phyloP scores from a whole-genome alignment of 306 rosid genomes.

The Rosa persica region DNA sequence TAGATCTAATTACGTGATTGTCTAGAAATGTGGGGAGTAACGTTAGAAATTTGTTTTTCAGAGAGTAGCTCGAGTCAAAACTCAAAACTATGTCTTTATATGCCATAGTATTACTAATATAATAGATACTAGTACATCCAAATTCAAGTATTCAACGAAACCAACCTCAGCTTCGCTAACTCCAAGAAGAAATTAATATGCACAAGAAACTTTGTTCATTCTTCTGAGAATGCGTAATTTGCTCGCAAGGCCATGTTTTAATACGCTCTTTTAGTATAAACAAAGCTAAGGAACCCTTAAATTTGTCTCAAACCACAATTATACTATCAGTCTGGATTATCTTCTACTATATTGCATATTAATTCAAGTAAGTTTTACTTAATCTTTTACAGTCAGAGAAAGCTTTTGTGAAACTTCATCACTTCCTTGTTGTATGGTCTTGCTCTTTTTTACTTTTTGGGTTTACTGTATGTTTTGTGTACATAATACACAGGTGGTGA shows the following conservation, averaged over 20 bases:
- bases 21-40: not conserved
- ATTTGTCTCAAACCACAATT: conserved; percentile 5
- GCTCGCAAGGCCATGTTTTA: conserved; percentile 45
- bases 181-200: conserved; percentile 16
- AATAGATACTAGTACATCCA: not conserved
- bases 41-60: not conserved
- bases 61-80: not conserved
- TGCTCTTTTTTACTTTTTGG: not conserved
- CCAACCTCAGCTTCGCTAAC: conserved; percentile 2
- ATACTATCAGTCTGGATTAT: not conserved
- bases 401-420: not conserved
- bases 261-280: conserved; percentile 28
- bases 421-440: not conserved
- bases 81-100: not conserved
- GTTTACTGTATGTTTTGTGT: not conserved
- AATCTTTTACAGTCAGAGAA: not conserved
- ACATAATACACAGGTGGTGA: conserved; percentile 52
- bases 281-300: conserved; percentile 19
- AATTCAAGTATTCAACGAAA: conserved; percentile 7
- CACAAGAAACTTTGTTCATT: conserved; percentile 12
- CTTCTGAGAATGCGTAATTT: conserved; percentile 33
- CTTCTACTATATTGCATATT: not conserved
- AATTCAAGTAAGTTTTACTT: not conserved
- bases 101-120: not conserved
- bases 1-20: not conserved